These are phyloP conservation scores for Cercospora canescens DNA, from an alignment of 2,329 filamentous ascomycete genomes.

Conservation along the genomic window DNA sequence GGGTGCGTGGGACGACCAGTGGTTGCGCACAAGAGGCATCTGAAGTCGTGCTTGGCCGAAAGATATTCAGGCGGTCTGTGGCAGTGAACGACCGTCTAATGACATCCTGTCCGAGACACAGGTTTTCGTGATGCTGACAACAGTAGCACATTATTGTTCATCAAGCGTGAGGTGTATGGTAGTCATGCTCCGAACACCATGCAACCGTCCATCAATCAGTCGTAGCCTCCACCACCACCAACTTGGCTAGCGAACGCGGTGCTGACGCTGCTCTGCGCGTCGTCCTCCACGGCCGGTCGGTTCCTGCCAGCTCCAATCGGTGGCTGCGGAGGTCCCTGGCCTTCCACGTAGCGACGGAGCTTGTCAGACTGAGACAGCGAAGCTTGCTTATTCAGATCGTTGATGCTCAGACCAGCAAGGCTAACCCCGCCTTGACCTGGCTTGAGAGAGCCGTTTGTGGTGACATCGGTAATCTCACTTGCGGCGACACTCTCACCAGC, in stretches of 20 bases:
- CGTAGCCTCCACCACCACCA: slow-evolving; percentile 33
- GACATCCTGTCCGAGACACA: background rate
- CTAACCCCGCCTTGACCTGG: slow-evolving; percentile 77
- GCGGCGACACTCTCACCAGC: slow-evolving; percentile 91
- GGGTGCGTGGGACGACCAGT: background rate
- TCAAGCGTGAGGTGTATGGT: slow-evolving; percentile 20
- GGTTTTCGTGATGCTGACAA: slow-evolving; percentile 4
- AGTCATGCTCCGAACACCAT: slow-evolving; percentile 14
- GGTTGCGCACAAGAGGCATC: background rate
- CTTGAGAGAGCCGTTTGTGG: slow-evolving; percentile 60
- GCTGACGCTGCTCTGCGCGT: slow-evolving; percentile 93
- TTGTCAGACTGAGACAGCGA: slow-evolving; percentile 83
- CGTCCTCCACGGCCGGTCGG: slow-evolving; percentile 60
- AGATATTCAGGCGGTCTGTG: background rate
- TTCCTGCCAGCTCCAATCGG: slow-evolving; percentile 56
- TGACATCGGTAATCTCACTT: slow-evolving; percentile 84
- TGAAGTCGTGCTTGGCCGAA: background rate
- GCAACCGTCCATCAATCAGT: slow-evolving; percentile 26
- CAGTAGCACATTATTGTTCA: slow-evolving; percentile 16
- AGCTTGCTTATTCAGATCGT: slow-evolving; percentile 68
- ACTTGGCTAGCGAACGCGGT: slow-evolving; percentile 97
- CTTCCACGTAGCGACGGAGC: slow-evolving; percentile 89
- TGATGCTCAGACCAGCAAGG: slow-evolving; percentile 77
- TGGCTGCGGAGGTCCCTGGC: slow-evolving; percentile 57
- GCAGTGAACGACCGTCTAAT: background rate